Evolutionary conservation across 108 stramenopile genomes (phyloP).

Genomic region (Fistulifera pelliculosa): DNA sequence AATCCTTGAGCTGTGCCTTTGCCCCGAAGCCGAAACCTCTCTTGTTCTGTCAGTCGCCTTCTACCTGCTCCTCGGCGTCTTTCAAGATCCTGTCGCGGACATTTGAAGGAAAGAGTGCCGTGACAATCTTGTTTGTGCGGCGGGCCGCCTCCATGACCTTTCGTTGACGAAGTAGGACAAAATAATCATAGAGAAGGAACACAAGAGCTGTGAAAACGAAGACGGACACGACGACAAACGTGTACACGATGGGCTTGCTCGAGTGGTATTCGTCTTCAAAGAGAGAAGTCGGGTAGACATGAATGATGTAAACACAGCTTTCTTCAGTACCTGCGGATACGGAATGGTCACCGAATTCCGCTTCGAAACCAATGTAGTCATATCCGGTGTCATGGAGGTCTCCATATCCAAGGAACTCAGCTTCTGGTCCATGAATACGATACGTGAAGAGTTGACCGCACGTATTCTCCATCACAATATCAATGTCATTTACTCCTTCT

Average conservation of each 20-base stretch:
- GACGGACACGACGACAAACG: slow-evolving; percentile 1
- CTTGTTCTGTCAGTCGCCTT: not conserved
- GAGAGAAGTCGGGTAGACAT: slow-evolving; percentile 9
- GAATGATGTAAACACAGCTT: slow-evolving; percentile 7
- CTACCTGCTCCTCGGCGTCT: not conserved
- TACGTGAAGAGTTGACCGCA: slow-evolving; percentile 27
- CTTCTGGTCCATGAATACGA: slow-evolving; percentile 21
- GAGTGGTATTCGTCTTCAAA: slow-evolving; percentile 6
- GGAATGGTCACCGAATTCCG: not conserved
- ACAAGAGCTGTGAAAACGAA: slow-evolving; percentile 16
- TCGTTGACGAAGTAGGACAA: slow-evolving; percentile 16
- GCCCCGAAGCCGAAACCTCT: not conserved
- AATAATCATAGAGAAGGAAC: slow-evolving; percentile 20
- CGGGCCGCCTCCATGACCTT: slow-evolving; percentile 18
- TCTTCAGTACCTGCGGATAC: not conserved
- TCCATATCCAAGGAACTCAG: slow-evolving; percentile 29
- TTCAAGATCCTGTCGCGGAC: slow-evolving; percentile 41
- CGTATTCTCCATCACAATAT: slow-evolving; percentile 23
- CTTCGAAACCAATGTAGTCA: slow-evolving; percentile 3
- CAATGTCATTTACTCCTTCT: not conserved
- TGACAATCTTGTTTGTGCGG: slow-evolving; percentile 15
- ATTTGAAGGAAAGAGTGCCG: slow-evolving; percentile 42
- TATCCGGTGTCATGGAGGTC: slow-evolving; percentile 31
- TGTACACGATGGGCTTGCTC: slow-evolving; percentile 4
- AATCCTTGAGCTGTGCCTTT: slow-evolving; percentile 2